These are phyloP conservation scores for Exophiala lecanii-corni DNA, from an alignment of 2,329 filamentous ascomycete genomes.

Conservation along the genomic window DNA sequence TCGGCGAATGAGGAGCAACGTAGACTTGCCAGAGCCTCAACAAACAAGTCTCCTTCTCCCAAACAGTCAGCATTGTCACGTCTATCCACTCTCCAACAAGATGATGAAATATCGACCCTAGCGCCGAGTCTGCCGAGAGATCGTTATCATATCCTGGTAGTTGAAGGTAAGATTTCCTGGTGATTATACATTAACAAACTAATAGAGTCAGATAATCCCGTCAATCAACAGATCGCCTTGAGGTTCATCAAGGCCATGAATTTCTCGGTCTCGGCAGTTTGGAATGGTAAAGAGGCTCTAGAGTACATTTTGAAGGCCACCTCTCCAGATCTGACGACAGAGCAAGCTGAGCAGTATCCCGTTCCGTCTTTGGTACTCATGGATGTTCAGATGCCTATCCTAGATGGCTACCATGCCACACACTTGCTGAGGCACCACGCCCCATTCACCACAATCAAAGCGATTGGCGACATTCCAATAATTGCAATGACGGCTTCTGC, in stretches of 20 bases:
- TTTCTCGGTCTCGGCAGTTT: conserved; percentile 65
- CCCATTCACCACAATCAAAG: conserved; percentile 57
- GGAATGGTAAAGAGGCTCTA: conserved; percentile 74
- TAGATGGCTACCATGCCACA: conserved; percentile 74
- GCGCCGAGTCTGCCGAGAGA: conserved; percentile 52
- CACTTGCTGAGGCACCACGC: conserved; percentile 65
- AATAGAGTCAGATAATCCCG: conserved; percentile 56
- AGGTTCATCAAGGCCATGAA: conserved; percentile 70
- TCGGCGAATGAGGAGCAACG: conserved; percentile 14
- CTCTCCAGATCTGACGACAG: conserved; percentile 30
- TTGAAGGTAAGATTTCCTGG: conserved; percentile 48
- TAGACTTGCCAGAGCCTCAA: not conserved
- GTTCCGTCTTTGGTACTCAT: conserved; percentile 73
- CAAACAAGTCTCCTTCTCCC: not conserved
- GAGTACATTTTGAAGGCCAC: conserved; percentile 61
- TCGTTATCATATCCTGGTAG: conserved; percentile 66
- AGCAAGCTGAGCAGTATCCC: conserved; percentile 39
- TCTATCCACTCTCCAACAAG: conserved; percentile 47
- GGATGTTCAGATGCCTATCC: conserved; percentile 72
- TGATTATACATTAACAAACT: not conserved
- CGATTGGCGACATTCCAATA: conserved; percentile 60
- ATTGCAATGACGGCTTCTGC: conserved; percentile 79
- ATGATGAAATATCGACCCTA: not conserved
- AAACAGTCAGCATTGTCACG: conserved; percentile 17
- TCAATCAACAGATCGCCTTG: conserved; percentile 71